Percentiles rank a stretch among this genome's conserved stretches.
These are phyloP conservation scores for Allomyces arbusculus DNA, from an alignment of 192 early-diverging fungal genomes.

Conservation along the genomic window DNA sequence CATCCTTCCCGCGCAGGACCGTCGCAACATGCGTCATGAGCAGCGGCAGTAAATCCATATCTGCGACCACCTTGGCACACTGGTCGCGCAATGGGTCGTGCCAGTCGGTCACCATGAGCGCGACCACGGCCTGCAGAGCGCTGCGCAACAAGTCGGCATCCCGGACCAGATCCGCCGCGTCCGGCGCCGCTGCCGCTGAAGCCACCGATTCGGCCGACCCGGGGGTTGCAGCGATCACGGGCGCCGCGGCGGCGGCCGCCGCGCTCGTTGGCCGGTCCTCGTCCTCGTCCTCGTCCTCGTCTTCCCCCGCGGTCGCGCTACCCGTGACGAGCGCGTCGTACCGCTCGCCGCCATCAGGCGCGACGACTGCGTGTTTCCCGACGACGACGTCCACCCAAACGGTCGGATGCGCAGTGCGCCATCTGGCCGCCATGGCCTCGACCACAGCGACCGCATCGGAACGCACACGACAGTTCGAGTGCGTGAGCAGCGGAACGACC, in stretches of 20 bases:
- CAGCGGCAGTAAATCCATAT: not conserved
- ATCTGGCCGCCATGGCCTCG: not conserved
- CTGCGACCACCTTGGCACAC: not conserved
- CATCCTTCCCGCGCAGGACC: not conserved
- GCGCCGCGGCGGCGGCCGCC: no score
- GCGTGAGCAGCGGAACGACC: not conserved
- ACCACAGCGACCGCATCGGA: not conserved
- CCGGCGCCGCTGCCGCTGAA: no score
- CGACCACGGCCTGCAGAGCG: not conserved
- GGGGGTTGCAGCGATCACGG: not conserved
- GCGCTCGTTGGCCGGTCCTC: not conserved
- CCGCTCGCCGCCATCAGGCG: not conserved
- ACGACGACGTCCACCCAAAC: not conserved
- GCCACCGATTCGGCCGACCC: not conserved
- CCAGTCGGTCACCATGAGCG: not conserved
- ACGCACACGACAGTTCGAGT: not conserved
- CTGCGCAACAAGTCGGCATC: not conserved
- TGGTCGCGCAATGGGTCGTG: not conserved
- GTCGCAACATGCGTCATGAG: not conserved
- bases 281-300: no score
- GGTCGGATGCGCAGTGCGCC: not conserved
- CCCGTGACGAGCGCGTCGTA: not conserved
- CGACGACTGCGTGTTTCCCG: not conserved
- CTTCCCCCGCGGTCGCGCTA: no score
- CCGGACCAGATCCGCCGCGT: not conserved